These are phyloP conservation scores for Clavispora santaluciae DNA, from an alignment of 805 yeast species.

Conservation along the genomic window DNA sequence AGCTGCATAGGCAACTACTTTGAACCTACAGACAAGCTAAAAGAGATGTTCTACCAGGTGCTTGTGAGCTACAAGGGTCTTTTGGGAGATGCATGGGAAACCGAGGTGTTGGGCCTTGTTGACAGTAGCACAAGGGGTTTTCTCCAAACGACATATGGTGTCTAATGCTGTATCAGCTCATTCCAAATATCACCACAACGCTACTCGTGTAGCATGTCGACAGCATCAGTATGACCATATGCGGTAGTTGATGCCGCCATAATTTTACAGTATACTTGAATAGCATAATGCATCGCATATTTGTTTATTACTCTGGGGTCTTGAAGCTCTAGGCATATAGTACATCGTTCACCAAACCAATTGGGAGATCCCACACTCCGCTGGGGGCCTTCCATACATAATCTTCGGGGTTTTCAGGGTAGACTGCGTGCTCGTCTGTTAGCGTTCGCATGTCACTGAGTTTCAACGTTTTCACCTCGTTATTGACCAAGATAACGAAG, in stretches of 20 bases:
- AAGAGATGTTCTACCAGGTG: conserved; percentile 40
- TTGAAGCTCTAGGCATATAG: too few species aligned
- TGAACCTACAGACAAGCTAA: conserved; percentile 45
- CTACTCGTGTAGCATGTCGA: not conserved
- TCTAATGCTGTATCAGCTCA: conserved; percentile 3
- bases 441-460: conserved; percentile 59
- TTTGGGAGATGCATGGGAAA: conserved; percentile 40
- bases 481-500: conserved; percentile 65
- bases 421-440: conserved; percentile 58
- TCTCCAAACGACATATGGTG: conserved; percentile 11
- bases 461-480: conserved; percentile 64
- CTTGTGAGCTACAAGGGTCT: conserved; percentile 42
- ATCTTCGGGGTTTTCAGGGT: conserved; percentile 20
- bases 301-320: too few species aligned
- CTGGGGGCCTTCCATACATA: conserved; percentile 60
- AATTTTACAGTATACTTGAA: not conserved
- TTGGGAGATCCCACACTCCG: conserved; percentile 84
- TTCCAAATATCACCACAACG: too few species aligned
- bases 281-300: not conserved
- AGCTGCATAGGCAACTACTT: conserved; percentile 55
- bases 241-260: too few species aligned
- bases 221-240: too few species aligned
- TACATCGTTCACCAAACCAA: conserved; percentile 62
- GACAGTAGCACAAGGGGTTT: conserved; percentile 24
- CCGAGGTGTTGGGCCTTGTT: conserved; percentile 26